Conservation (phyloP, 768 basidiomycete genomes). For the Boletus pseudo-olivaceus region DNA sequence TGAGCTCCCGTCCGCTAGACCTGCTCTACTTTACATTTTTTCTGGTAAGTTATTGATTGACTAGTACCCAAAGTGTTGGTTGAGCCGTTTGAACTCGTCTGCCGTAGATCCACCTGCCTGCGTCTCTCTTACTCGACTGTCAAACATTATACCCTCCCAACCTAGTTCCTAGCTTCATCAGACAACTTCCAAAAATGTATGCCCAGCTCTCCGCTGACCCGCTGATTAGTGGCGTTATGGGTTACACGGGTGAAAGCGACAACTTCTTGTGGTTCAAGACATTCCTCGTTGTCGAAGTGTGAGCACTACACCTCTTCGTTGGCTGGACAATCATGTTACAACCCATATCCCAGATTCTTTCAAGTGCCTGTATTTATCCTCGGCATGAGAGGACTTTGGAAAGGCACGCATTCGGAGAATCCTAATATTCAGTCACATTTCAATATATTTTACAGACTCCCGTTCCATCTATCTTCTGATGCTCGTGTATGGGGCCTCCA, state of each 20-base stretch:
- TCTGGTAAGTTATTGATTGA: slow-evolving; percentile 38
- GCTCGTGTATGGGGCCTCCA: slow-evolving; percentile 72
- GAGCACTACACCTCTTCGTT: slow-evolving; percentile 17
- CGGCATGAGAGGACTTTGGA: slow-evolving; percentile 59
- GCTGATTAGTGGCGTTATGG: slow-evolving; percentile 51
- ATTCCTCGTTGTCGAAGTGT: slow-evolving; percentile 64
- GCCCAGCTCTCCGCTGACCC: slow-evolving; percentile 63
- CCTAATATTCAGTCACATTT: neutral
- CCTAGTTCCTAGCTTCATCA: slow-evolving; percentile 47
- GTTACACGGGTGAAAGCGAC: slow-evolving; percentile 32
- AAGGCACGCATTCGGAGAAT: slow-evolving; percentile 34
- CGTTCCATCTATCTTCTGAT: slow-evolving; percentile 58
- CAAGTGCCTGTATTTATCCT: slow-evolving; percentile 77
- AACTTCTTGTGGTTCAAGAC: slow-evolving; percentile 60
- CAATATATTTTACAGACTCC: slow-evolving; percentile 38
- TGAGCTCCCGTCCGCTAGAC: slow-evolving; percentile 59
- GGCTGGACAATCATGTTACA: neutral
- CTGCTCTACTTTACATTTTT: slow-evolving; percentile 72
- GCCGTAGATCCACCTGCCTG: slow-evolving; percentile 59
- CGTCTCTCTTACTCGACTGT: slow-evolving; percentile 66
- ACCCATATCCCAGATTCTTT: slow-evolving; percentile 39
- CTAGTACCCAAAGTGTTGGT: neutral
- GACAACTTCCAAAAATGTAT: slow-evolving; percentile 47
- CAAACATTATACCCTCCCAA: slow-evolving; percentile 60
- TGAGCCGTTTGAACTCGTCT: neutral